Percentiles rank a stretch among this genome's conserved stretches.
These are phyloP conservation scores for Kodamaea laetipori DNA, from an alignment of 805 yeast species.

Conservation along the genomic window DNA sequence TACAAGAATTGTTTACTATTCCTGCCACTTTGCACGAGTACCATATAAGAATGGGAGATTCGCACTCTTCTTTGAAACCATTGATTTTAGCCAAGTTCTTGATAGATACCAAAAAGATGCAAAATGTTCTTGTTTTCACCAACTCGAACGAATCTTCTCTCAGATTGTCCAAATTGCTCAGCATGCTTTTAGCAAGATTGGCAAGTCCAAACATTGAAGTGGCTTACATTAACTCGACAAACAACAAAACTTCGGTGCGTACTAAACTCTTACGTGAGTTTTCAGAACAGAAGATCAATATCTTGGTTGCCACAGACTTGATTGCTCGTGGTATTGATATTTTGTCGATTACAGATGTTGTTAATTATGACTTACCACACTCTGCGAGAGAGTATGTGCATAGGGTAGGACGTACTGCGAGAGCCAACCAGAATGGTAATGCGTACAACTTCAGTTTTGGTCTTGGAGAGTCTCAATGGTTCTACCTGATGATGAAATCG, in stretches of 20 bases:
- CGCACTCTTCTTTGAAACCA: slow-evolving; percentile 63
- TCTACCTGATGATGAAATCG: slow-evolving; percentile 48
- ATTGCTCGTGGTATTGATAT: slow-evolving; percentile 96
- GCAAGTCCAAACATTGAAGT: slow-evolving; percentile 22
- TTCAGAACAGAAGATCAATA: slow-evolving; percentile 49
- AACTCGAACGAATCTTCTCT: slow-evolving; percentile 85
- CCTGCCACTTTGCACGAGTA: slow-evolving; percentile 56
- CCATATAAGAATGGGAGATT: slow-evolving; percentile 41
- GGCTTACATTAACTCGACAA: slow-evolving; percentile 59
- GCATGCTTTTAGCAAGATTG: slow-evolving; percentile 38
- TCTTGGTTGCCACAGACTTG: slow-evolving; percentile 82
- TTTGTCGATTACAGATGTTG: slow-evolving; percentile 64
- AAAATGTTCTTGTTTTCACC: slow-evolving; percentile 60
- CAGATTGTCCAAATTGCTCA: slow-evolving; percentile 67
- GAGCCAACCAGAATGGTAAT: slow-evolving; percentile 79
- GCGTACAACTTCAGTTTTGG: slow-evolving; percentile 78
- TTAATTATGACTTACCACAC: slow-evolving; percentile 89
- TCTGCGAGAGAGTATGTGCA: slow-evolving; percentile 92
- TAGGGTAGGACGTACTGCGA: slow-evolving; percentile 95
- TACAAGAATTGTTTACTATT: slow-evolving; percentile 59
- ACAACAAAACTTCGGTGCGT: slow-evolving; percentile 51
- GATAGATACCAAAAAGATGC: slow-evolving; percentile 27
- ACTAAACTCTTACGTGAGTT: slow-evolving; percentile 62
- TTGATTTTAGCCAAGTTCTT: slow-evolving; percentile 64
- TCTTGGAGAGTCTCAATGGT: slow-evolving; percentile 74